Base-by-base conservation (phyloP, 768 basidiomycete species). In the Calocera viscosa region DNA sequence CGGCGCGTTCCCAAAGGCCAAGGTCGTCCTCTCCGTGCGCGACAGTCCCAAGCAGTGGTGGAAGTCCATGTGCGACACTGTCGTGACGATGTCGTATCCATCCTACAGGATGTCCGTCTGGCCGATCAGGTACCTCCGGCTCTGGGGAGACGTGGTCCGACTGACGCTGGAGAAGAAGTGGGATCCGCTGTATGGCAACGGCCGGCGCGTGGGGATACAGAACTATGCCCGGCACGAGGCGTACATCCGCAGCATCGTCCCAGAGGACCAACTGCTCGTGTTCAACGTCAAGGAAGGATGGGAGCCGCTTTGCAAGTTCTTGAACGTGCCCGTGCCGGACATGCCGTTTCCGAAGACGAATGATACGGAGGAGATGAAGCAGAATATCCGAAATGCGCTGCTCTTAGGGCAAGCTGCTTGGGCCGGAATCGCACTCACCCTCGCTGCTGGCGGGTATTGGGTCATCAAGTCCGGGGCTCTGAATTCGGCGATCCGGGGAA, bases 211-310 rank as follows among this genome's bases (percentile, higher is more conserved):
- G 26, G 64, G 64, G 5, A 32, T 40, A 7, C 30, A 38, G 38
- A 32, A 40, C 22, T 65, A 65, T 30, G 30, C 38, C 24, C 24
- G 24, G 64, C 64, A 65, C 64, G 35, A 24, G 26, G 64, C 19
- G 22, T 38, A 39, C 26, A 40, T 38, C 39, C 34, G 41, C 26
- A 24, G 22, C n/a, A 24, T 65, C 38, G 41, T 65, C 1, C 64
- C 64, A 22, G 35, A 12, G 12, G n/a, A 22, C 38, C 64, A 65
- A n/a, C 40, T 65, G 19, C 64, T 65, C 38, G 35, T 65, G 19
- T 65, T 22, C 64, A 65, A 41, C 64, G 64, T 65, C 22, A 65
- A 43, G n/a, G 38, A 65, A 8, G 64, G 40, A 7, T 65, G 64
- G 64, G 64, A 39, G 14, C 64, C 64, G 35, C 40, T 65, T 8